Percentiles rank a stretch among this genome's conserved stretches.
Evolutionary conservation across 345 rosid species (phyloP).

Genomic region (Eucalyptus camaldulensis): DNA sequence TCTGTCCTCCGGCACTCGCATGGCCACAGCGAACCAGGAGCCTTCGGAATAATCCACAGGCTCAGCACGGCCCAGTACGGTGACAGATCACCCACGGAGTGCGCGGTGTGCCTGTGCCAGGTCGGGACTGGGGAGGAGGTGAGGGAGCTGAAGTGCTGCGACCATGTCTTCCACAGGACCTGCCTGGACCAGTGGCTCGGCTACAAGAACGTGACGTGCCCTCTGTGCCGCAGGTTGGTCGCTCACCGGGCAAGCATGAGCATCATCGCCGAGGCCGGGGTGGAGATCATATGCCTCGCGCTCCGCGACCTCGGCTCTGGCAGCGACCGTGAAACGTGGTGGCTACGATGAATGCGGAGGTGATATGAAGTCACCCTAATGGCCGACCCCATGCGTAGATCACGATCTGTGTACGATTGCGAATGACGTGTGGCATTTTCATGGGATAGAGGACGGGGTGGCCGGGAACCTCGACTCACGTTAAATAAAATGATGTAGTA

Average conservation of each 20-base stretch:
- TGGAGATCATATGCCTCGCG: not conserved
- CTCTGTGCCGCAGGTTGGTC: slow-evolving; percentile 17
- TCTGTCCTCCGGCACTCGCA: not conserved
- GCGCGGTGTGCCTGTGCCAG: slow-evolving; percentile 8
- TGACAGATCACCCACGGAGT: not conserved
- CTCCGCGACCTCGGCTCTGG: not conserved
- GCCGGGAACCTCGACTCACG: not conserved
- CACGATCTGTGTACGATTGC: not conserved
- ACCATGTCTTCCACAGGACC: slow-evolving; percentile 17
- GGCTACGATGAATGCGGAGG: slow-evolving; percentile 9
- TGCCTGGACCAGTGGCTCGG: slow-evolving; percentile 22
- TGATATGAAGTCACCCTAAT: not conserved
- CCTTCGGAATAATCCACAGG: not conserved
- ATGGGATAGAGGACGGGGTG: not conserved
- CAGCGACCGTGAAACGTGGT: slow-evolving; percentile 8
- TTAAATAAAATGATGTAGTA: not conserved
- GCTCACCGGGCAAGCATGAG: not conserved
- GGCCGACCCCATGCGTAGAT: not conserved
- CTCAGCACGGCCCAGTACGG: not conserved
- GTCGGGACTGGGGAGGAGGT: slow-evolving; percentile 12
- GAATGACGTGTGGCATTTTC: not conserved
- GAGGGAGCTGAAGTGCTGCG: slow-evolving; percentile 9
- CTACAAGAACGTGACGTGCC: slow-evolving; percentile 6
- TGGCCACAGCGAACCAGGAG: not conserved
- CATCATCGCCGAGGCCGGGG: not conserved